phyloP scores from a whole-genome alignment of 2,329 filamentous ascomycete species.

The Rhinocladiella similis region DNA sequence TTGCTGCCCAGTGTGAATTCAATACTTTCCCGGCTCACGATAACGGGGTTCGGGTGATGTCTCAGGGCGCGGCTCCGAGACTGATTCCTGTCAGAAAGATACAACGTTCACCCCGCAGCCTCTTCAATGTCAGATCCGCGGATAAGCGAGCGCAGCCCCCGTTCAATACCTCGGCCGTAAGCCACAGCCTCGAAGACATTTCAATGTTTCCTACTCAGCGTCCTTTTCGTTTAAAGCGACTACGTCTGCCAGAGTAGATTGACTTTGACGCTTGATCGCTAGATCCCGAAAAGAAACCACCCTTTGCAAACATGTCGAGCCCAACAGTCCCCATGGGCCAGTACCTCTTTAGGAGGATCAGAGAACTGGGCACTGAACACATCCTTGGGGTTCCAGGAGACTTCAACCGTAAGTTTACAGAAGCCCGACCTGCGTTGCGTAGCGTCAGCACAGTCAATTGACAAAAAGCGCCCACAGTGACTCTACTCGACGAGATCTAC shows the following conservation, averaged over 20 bases:
- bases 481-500: conserved; percentile 54
- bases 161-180: too few relatives aligned
- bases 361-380: conserved; percentile 49
- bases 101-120: too few relatives aligned
- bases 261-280: neutral
- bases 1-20: too few relatives aligned
- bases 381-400: conserved; percentile 55
- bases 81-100: too few relatives aligned
- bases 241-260: too few relatives aligned
- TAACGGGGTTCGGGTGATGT: too few relatives aligned
- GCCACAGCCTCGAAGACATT: too few relatives aligned
- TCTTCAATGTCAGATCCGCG: neutral
- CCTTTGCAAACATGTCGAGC: conserved; percentile 10
- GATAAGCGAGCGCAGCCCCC: neutral
- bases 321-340: conserved; percentile 36
- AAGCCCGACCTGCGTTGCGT: neutral
- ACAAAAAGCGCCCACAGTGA: conserved; percentile 23
- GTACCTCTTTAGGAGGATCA: conserved; percentile 51
- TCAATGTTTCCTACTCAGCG: too few relatives aligned
- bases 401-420: conserved; percentile 28
- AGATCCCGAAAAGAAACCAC: neutral
- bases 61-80: too few relatives aligned
- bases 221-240: too few relatives aligned
- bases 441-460: neutral
- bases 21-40: too few relatives aligned